Conservation (phyloP, 169 alveolate genomes). For the Cryptosporidium muris region DNA sequence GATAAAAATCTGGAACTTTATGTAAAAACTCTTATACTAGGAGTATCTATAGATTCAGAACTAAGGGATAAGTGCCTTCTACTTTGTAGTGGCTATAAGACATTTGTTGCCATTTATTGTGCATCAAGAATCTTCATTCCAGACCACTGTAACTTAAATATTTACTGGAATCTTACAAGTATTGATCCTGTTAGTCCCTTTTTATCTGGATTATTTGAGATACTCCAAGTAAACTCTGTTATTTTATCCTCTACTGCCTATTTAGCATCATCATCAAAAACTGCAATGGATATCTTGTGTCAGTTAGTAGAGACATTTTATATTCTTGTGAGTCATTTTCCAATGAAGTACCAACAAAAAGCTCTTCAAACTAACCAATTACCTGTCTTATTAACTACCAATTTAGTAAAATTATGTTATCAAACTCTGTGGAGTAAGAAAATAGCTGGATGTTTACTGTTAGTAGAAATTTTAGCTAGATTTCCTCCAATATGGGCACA, state of each 20-base stretch:
- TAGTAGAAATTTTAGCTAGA: slow-evolving; percentile 34
- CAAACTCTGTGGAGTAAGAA: slow-evolving; percentile 32
- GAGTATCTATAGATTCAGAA: slow-evolving; percentile 31
- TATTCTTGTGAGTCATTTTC: slow-evolving; percentile 21
- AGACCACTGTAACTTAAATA: slow-evolving; percentile 33
- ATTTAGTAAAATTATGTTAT: slow-evolving; percentile 40
- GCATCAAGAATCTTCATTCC: slow-evolving; percentile 65
- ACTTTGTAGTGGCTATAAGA: slow-evolving; percentile 24
- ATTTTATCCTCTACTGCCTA: neutral
- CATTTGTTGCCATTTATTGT: slow-evolving; percentile 51
- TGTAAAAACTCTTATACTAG: slow-evolving; percentile 29
- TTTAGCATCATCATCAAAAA: slow-evolving; percentile 5
- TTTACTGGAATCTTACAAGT: slow-evolving; percentile 23
- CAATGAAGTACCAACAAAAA: slow-evolving; percentile 9
- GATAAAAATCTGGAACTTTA: slow-evolving; percentile 16
- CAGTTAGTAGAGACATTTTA: slow-evolving; percentile 20
- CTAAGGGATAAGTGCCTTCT: neutral
- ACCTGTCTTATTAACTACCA: slow-evolving; percentile 34
- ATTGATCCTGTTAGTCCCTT: slow-evolving; percentile 56
- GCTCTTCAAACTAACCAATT: slow-evolving; percentile 62
- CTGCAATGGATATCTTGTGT: slow-evolving; percentile 25
- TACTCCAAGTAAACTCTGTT: neutral
- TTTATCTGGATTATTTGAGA: slow-evolving; percentile 54
- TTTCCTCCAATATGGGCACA: slow-evolving; percentile 67
- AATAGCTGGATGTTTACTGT: slow-evolving; percentile 24